These are phyloP conservation scores for Thalia dealbata DNA, from an alignment of 176 grass and related monocot species.

Conservation along the genomic window DNA sequence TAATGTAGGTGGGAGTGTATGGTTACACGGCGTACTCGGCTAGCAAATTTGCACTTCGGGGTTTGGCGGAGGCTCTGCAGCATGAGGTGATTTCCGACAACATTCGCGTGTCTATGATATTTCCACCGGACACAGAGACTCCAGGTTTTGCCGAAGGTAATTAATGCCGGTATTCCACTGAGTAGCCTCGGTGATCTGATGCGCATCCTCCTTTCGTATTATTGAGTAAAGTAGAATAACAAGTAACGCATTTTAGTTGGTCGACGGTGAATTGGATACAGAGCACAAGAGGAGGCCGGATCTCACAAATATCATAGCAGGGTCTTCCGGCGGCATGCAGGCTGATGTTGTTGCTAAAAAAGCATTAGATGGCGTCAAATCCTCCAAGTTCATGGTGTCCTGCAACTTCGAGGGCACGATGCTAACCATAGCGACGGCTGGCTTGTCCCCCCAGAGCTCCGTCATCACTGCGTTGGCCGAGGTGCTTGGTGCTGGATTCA, in stretches of 20 bases:
- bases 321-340: conserved; percentile 71
- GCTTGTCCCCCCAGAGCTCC: conserved; percentile 80
- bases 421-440: conserved; percentile 75
- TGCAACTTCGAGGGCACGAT: conserved; percentile 86
- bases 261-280: conserved; percentile 31
- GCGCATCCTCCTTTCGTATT: too few relatives aligned
- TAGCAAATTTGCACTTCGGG: conserved; percentile 86
- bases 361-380: conserved; percentile 72
- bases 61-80: conserved; percentile 71
- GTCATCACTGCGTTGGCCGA: conserved; percentile 41
- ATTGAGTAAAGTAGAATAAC: too few relatives aligned
- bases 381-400: conserved; percentile 58
- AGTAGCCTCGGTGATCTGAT: not conserved
- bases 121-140: conserved; percentile 82
- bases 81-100: conserved; percentile 73
- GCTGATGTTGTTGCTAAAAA: conserved; percentile 69
- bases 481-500: conserved; percentile 55
- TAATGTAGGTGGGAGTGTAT: conserved; percentile 72
- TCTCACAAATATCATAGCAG: conserved; percentile 66
- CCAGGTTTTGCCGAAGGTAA: conserved; percentile 77
- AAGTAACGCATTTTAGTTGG: too few relatives aligned
- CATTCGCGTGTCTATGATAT: conserved; percentile 77
- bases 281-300: conserved; percentile 70
- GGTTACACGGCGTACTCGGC: conserved; percentile 87
- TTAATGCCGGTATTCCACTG: conserved; percentile 2